Conservation (phyloP, 1,284 basidiomycete species). For the Fomitopsis palustris region DNA sequence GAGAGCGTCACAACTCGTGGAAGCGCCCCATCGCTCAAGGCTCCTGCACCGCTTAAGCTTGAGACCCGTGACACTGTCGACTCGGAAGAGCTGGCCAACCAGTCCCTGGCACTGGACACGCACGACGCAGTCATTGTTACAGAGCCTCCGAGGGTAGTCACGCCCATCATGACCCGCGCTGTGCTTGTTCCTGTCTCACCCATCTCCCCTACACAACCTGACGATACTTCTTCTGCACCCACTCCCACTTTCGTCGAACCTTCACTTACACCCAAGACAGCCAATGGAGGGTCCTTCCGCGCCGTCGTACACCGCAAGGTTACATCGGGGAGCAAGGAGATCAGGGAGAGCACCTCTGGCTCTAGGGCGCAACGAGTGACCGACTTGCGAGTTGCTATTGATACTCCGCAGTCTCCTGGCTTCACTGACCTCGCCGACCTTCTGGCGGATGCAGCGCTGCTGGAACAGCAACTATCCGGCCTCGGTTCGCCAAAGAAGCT, state of each 20-base stretch:
- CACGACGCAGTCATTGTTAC: conserved; percentile 19
- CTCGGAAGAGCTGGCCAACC: neutral
- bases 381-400: neutral
- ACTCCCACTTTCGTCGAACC: conserved; percentile 13
- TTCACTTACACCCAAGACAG: conserved; percentile 18
- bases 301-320: conserved; percentile 31
- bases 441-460: conserved; percentile 24
- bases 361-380: conserved; percentile 4
- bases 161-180: conserved; percentile 17
- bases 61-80: neutral
- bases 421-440: conserved; percentile 27
- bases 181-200: conserved; percentile 13
- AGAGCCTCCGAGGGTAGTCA: conserved; percentile 15
- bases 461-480: conserved; percentile 25
- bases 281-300: conserved; percentile 20
- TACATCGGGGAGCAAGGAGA: conserved; percentile 7
- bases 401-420: conserved; percentile 15
- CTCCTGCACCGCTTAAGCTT: neutral
- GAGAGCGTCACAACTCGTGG: conserved; percentile 6
- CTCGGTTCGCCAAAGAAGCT: conserved; percentile 17
- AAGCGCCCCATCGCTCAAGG: neutral
- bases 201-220: neutral
- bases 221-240: conserved; percentile 2
- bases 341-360: neutral
- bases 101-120: conserved; percentile 12